Evolutionary conservation across 495 filamentous ascomycete species (phyloP).

Genomic region (Chaetomidium leptoderma): DNA sequence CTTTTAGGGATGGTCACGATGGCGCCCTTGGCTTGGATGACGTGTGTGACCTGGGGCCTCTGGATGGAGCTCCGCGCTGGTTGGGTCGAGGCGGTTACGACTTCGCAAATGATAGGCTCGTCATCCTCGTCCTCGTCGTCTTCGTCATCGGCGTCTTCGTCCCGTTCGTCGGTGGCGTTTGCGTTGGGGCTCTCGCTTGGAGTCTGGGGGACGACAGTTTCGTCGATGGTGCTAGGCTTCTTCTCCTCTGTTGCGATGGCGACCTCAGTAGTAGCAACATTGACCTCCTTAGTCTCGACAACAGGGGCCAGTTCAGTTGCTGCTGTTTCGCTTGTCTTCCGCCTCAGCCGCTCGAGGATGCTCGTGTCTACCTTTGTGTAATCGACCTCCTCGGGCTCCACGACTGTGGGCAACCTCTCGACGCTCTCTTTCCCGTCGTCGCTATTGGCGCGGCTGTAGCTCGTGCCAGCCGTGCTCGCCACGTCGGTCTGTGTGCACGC

Average conservation of each 20-base stretch:
- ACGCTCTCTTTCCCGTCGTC: conserved; percentile 40
- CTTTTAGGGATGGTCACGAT: conserved; percentile 71
- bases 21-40: conserved; percentile 51
- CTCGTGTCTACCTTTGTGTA: conserved; percentile 53
- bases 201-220: neutral
- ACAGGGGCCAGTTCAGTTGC: conserved; percentile 2
- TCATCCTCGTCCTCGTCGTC: conserved; percentile 47
- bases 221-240: neutral
- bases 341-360: conserved; percentile 35
- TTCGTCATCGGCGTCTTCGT: conserved; percentile 41
- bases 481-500: conserved; percentile 51
- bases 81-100: conserved; percentile 45
- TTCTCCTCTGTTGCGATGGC: neutral
- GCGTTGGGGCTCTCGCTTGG: neutral
- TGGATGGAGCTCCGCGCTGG: conserved; percentile 50
- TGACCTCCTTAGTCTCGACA: conserved; percentile 13
- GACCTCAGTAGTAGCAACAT: neutral
- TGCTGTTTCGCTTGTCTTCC: conserved; percentile 21
- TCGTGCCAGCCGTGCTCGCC: conserved; percentile 47
- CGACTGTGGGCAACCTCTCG: conserved; percentile 36
- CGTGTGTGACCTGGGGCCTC: conserved; percentile 39
- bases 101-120: conserved; percentile 50
- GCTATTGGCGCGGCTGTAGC: conserved; percentile 46
- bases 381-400: conserved; percentile 48
- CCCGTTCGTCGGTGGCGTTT: conserved; percentile 25